Evolutionary conservation across 306 rosid genomes (phyloP), one percentile per base, ranked within the genome.

Genomic region (Ceratonia siliqua): DNA sequence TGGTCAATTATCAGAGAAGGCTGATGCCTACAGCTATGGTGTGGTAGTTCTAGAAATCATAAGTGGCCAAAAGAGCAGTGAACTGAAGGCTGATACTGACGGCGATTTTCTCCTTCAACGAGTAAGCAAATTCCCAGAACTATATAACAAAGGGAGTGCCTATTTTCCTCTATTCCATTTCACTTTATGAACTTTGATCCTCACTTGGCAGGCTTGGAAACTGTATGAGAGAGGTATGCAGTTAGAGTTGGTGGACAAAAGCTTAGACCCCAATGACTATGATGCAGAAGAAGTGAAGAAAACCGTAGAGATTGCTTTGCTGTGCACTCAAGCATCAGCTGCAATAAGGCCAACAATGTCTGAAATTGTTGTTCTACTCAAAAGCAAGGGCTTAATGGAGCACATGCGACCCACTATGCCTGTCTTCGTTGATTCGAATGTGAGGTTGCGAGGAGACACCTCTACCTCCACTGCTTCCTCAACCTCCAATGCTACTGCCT

Each of bases 1-100:
- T 52, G 88, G 88, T 6, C 85, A 81, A 9, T 30, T 85, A 54
- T 85, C 88, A 2, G 88, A 78, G 55, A 85, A 85, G 72, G 85
- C 36, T 6, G 88, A 85, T 39, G 62, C 80, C 13, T 85, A 81
- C 15, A 85, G 88, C 46, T 85, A 74, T 71, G 88, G 88, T 35
- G 71, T 85, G 2, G 79, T 85, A 13, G 74, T 85, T 32, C 81
- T 85, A 52, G 88, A 85, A 65, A 78, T 85, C 3, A 17, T 85
- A 30, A 78, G 83, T 22, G 86, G 83, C 35, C 78, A 53, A 70
- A 80, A 49, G 66, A 70, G 76, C 38, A 81, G 53, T 22, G 88
- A 84, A 58, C 12, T 78, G 7, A 81, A 32, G 20, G 22, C 11
- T 38, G 75, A 57, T 54, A 4, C 36, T 30, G 66, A 17, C 17